Base-by-base conservation (phyloP, 2,329 filamentous ascomycete species). In the Knufia fluminis region DNA sequence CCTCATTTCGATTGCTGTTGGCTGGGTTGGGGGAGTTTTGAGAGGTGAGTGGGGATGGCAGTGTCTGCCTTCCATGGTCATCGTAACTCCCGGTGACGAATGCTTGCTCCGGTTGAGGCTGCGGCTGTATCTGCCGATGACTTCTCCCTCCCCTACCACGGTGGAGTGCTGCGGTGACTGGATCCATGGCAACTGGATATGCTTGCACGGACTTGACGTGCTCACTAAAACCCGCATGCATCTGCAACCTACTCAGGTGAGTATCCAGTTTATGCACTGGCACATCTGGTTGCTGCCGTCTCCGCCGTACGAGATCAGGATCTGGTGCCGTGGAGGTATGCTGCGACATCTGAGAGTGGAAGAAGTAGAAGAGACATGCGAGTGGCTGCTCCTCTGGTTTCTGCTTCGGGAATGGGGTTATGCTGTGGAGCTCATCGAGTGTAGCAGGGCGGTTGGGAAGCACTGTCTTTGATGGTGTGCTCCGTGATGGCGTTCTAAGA, bases 281-380 rank as follows among this genome's bases (percentile, higher is more conserved):
- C 12, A 36, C 39, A 43, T 52, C 50, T 9, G 24, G 42, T 6
- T 49, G n/a, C 10, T 44, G 39, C 33, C 47, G 50, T 16, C 49
- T 48, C 48, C 48, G 32, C 14, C 48, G 49, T 14, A 54, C 53
- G 35, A 54, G 48, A 20, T 52, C 46, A 40, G 42, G 47, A 33
- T 55, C 51, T 24, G 40, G 35, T 42, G 55, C 49, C 22, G 42
- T 33, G 40, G 58, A 51, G 19, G 60, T 52, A 44, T 62, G 58
- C 19, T 49, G 48, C 35, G 55, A 53, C 60, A 62, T 61, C 32
- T 62, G 58, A 22, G 58, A 60, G 16, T 56, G 57, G 45, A 60
- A 61, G 50, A 61, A 58, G 43, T 50, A 62, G 35, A 62, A 60
- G 49, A 62, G 59, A 49, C 60, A 60, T 2, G 59, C 43, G 24